Conservation (phyloP, 371 early-diverging fungal species). For the Lichtheimia ramosa region DNA sequence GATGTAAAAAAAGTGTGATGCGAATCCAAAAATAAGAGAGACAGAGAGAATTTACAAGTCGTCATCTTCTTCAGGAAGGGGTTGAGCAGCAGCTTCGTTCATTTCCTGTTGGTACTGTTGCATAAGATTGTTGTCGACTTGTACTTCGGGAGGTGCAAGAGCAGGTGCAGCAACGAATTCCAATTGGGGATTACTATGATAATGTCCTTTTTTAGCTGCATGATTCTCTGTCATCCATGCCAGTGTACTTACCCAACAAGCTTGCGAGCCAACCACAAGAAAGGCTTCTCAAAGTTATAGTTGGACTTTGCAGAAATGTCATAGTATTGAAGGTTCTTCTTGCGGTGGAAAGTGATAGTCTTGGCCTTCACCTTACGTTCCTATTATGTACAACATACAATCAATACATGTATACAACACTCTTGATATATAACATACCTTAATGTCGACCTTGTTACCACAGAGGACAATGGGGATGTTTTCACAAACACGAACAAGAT, state of each 20-base stretch:
- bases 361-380: slow-evolving; percentile 99
- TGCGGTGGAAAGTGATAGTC: slow-evolving; percentile 99
- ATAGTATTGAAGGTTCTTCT: slow-evolving; percentile 99
- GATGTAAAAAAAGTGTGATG: slow-evolving; percentile 3
- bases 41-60: slow-evolving; percentile 52
- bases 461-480: slow-evolving; percentile 99
- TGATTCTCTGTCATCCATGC: too few relatives aligned
- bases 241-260: slow-evolving; percentile 73
- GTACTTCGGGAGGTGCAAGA: slow-evolving; percentile 94
- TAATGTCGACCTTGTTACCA: slow-evolving; percentile 99
- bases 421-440: slow-evolving; percentile 36
- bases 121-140: slow-evolving; percentile 80
- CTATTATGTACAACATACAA: background rate
- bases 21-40: slow-evolving; percentile 1
- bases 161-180: slow-evolving; percentile 98
- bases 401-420: slow-evolving; percentile 56
- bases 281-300: slow-evolving; percentile 99
- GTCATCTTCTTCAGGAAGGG: slow-evolving; percentile 91
- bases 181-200: slow-evolving; percentile 80
- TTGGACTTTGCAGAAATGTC: slow-evolving; percentile 99
- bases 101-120: slow-evolving; percentile 80
- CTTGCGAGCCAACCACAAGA: slow-evolving; percentile 98
- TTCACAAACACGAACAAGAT: slow-evolving; percentile 98
- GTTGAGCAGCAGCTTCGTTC: slow-evolving; percentile 70
- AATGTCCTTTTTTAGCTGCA: background rate